Conservation (phyloP, 345 rosid species). For the Schrenkiella parvula region DNA sequence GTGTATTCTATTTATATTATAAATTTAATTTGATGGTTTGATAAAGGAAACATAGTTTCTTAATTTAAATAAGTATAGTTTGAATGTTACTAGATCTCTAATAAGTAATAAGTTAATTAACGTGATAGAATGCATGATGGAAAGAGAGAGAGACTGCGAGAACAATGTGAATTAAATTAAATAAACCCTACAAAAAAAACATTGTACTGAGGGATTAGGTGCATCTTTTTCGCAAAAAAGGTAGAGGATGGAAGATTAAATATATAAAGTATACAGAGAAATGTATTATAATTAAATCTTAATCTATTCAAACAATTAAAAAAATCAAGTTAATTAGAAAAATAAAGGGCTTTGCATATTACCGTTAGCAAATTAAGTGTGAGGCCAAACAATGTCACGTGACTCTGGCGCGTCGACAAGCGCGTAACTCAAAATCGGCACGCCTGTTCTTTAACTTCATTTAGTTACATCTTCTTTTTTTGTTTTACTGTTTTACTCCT, state of each 20-base stretch:
- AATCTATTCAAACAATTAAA: background rate
- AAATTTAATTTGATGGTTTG: background rate
- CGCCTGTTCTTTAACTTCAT: background rate
- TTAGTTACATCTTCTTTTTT: background rate
- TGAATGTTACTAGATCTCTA: background rate
- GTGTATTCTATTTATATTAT: background rate
- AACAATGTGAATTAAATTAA: conserved; percentile 4
- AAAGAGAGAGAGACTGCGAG: background rate
- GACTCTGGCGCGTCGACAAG: conserved; percentile 21
- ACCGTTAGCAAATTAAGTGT: conserved; percentile 32
- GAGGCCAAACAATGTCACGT: conserved; percentile 28
- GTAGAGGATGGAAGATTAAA: background rate
- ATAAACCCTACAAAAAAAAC: background rate
- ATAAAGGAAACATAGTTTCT: too few relatives aligned
- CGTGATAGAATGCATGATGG: background rate
- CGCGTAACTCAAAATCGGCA: background rate
- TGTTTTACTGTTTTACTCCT: background rate
- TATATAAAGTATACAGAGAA: conserved; percentile 1
- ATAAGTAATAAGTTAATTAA: background rate
- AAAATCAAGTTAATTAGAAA: background rate
- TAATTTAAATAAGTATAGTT: too few relatives aligned
- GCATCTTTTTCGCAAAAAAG: background rate
- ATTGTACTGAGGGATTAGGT: conserved; percentile 6
- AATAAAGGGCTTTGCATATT: background rate
- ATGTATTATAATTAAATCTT: background rate